These are phyloP conservation scores for Albugo candida DNA, from an alignment of 352 stramenopile species.

Conservation along the genomic window DNA sequence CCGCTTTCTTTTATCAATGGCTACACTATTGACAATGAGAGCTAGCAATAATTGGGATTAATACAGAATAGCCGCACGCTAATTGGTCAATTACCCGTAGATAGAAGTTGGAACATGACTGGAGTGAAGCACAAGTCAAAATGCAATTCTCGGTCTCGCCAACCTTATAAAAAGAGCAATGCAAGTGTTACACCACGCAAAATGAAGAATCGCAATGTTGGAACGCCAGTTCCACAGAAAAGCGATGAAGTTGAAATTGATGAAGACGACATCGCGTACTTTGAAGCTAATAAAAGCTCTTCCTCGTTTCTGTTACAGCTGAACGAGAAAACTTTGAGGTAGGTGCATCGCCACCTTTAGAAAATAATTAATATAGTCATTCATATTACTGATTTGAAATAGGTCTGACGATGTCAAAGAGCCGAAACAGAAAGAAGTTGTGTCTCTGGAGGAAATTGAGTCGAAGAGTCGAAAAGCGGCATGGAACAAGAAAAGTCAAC, in stretches of 20 bases:
- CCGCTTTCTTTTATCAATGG: too few species aligned
- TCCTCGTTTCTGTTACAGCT: constrained; percentile 66
- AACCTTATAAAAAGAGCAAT: too few species aligned
- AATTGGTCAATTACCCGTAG: too few species aligned
- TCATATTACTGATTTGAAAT: constrained; percentile 10
- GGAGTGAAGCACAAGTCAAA: too few species aligned
- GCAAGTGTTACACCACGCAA: neutral
- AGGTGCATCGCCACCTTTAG: constrained; percentile 24
- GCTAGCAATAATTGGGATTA: too few species aligned
- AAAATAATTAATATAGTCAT: constrained; percentile 13
- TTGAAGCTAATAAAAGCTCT: constrained; percentile 43
- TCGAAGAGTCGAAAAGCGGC: constrained; percentile 34
- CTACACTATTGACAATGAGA: too few species aligned
- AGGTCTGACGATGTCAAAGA: constrained; percentile 5
- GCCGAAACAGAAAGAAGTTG: constrained; percentile 20
- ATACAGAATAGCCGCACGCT: too few species aligned
- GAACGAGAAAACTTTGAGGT: constrained; percentile 39
- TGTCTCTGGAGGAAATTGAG: constrained; percentile 56
- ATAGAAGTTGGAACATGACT: too few species aligned
- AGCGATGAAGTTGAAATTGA: constrained; percentile 45
- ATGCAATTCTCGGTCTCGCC: too few species aligned
- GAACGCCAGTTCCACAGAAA: constrained; percentile 10
- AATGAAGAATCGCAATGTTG: constrained; percentile 11
- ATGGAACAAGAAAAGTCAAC: constrained; percentile 34
- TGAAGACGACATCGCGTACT: constrained; percentile 61